Conservation (phyloP, 371 early-diverging fungal genomes). For the Choanephora cucurbitarum region DNA sequence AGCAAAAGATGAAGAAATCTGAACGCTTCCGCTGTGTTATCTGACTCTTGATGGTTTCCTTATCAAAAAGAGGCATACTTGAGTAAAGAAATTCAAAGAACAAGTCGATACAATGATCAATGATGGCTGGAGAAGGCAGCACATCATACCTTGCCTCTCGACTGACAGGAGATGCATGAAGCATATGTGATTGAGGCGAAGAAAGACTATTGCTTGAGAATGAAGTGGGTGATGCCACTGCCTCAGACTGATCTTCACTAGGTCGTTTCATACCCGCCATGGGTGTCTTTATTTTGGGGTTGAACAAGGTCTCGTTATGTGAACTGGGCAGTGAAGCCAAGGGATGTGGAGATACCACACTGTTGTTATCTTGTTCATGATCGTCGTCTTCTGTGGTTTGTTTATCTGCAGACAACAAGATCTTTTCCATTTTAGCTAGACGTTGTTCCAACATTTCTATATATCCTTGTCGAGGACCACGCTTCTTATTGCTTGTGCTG, state of each 20-base stretch:
- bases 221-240: conserved; percentile 18
- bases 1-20: conserved; percentile 36
- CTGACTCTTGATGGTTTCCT: conserved; percentile 29
- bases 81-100: conserved; percentile 54
- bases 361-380: too few relatives aligned
- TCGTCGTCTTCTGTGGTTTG: background rate
- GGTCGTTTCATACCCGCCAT: conserved; percentile 6
- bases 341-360: too few relatives aligned
- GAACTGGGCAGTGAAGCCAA: too few relatives aligned
- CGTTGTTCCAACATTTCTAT: conserved; percentile 75
- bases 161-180: background rate
- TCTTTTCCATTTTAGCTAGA: conserved; percentile 70
- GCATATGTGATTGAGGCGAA: conserved; percentile 10
- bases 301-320: background rate
- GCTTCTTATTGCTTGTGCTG: conserved; percentile 70
- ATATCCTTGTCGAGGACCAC: conserved; percentile 80
- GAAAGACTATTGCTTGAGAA: conserved; percentile 21
- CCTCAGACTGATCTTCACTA: conserved; percentile 6
- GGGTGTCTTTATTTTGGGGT: conserved; percentile 4
- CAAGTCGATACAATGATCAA: conserved; percentile 55
- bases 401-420: conserved; percentile 39
- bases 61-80: conserved; percentile 55
- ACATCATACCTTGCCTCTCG: conserved; percentile 4
- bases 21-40: conserved; percentile 32
- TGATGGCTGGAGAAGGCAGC: conserved; percentile 42